Evolutionary conservation across 2,329 filamentous ascomycete species (phyloP), one percentile per base, ranked within the genome.

Genomic region (Thermothelomyces thermophilus): DNA sequence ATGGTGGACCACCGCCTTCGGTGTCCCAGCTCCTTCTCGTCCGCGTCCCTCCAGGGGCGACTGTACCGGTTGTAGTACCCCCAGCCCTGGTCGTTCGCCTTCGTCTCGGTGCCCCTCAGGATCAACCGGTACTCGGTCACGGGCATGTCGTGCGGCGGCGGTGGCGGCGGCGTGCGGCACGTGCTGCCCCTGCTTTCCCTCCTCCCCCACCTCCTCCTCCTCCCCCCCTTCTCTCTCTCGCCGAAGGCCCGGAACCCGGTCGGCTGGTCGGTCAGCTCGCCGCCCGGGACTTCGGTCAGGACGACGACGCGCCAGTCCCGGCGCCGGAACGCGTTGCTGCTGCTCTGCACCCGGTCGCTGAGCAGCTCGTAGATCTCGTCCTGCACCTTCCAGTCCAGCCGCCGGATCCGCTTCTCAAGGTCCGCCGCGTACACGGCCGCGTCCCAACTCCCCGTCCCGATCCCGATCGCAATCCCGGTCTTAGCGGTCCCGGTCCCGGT

Each of bases 311-410:
- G 50, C 49, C 56, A 59, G 7, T 58, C 56, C 16, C 57, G 30
- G 19, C 56, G 24, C 34, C 51, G 45, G 19, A 53, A 57, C 13
- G 50, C 44, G 11, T 50, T 54, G 39, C 52, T 58, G 36, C 52
- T 50, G 52, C 55, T 59, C 51, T 54, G 47, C 24, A 45, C 43
- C 11, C 56, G 54, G 36, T 59, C 57, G 19, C 50, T 49, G 11
- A 59, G 30, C 41, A 59, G 41, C 39, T 58, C 56, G 16, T 57
- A 54, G 10, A 59, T 52, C 52, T 59, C 57, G 22, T 59, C 56
- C 46, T 59, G 57, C 14, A 59, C 54, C 33, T 49, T 47, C 57
- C 57, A 58, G 22, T 58, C 57, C 17, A 58, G 50, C 14, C n/a
- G 43, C 14, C 56, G 48, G 10, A 59, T 35, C 9, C 57, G 41